Conservation (phyloP, 768 basidiomycete species). For the Psilocybe azurescens region DNA sequence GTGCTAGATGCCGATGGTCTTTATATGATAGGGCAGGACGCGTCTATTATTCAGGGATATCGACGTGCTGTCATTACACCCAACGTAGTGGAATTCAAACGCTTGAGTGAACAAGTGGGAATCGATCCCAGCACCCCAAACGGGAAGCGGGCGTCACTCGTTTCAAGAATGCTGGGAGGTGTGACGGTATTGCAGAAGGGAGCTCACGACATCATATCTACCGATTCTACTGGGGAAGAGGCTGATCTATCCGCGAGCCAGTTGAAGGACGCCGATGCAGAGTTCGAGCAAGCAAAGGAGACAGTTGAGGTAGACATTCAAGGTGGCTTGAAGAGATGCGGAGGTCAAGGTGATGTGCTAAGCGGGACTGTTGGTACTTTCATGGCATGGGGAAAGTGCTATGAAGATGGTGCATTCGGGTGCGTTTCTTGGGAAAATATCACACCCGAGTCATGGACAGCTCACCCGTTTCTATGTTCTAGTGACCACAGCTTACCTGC, state of each 20-base stretch:
- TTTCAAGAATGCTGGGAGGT: constrained; percentile 82
- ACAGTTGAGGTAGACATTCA: constrained; percentile 67
- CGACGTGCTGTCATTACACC: constrained; percentile 90
- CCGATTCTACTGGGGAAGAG: constrained; percentile 65
- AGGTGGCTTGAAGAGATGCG: constrained; percentile 91
- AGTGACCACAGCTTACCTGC: constrained; percentile 61
- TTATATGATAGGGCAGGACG: constrained; percentile 79
- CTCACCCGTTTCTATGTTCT: constrained; percentile 2
- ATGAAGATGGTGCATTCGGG: constrained; percentile 86
- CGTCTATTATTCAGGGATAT: constrained; percentile 81
- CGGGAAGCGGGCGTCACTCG: constrained; percentile 63
- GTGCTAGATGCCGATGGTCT: constrained; percentile 96
- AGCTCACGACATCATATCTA: constrained; percentile 78
- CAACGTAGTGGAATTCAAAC: constrained; percentile 91
- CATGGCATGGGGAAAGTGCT: constrained; percentile 95
- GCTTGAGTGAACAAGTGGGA: constrained; percentile 77
- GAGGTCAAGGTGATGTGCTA: constrained; percentile 95
- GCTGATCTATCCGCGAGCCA: constrained; percentile 51
- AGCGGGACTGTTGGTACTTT: constrained; percentile 88
- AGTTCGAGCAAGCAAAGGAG: constrained; percentile 60
- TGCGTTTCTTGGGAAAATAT: constrained; percentile 36
- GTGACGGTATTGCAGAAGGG: constrained; percentile 94
- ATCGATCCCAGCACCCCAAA: constrained; percentile 57
- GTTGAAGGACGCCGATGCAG: constrained; percentile 45
- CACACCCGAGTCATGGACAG: constrained; percentile 1